These are phyloP conservation scores for Kwoniella sp. DNA, from an alignment of 768 basidiomycete species.

Conservation along the genomic window DNA sequence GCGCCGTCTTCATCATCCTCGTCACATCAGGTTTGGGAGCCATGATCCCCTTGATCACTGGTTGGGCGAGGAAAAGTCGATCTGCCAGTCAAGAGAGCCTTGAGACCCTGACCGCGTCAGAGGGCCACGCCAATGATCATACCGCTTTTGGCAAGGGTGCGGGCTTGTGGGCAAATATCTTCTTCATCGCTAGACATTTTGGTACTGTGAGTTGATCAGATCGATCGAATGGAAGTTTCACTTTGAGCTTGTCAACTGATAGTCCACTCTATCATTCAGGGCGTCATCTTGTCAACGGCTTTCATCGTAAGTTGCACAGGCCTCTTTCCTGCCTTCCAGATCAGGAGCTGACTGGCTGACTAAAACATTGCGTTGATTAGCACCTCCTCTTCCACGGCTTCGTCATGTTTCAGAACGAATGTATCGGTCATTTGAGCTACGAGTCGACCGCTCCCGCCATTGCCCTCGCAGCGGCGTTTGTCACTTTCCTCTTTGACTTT, in stretches of 20 bases:
- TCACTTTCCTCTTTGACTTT: slow-evolving; percentile 54
- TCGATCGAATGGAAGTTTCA: background rate
- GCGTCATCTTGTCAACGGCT: slow-evolving; percentile 55
- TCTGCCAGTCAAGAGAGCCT: slow-evolving; percentile 3
- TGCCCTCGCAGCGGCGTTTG: slow-evolving; percentile 46
- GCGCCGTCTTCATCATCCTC: slow-evolving; percentile 46
- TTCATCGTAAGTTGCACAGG: slow-evolving; percentile 43
- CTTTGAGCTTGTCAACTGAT: background rate
- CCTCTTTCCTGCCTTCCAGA: too few species aligned
- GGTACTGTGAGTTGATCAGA: slow-evolving; percentile 34
- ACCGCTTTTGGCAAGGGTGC: slow-evolving; percentile 26
- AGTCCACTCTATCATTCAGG: slow-evolving; percentile 14
- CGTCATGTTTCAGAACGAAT: slow-evolving; percentile 55
- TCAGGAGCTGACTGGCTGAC: too few species aligned
- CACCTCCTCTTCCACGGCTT: slow-evolving; percentile 56
- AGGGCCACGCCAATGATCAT: slow-evolving; percentile 10
- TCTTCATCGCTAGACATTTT: slow-evolving; percentile 50
- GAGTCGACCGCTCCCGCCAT: slow-evolving; percentile 56
- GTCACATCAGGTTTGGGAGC: slow-evolving; percentile 43
- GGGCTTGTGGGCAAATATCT: slow-evolving; percentile 37
- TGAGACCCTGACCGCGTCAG: background rate
- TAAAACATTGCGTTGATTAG: slow-evolving; percentile 4
- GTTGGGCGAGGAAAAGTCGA: slow-evolving; percentile 18
- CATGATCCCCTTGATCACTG: slow-evolving; percentile 43
- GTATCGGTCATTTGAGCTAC: slow-evolving; percentile 52